A percentile compares a stretch with the other conserved stretches of the same genome.
Evolutionary conservation across 1,284 basidiomycete species (phyloP).

Genomic region (Entoloma clypeatum): DNA sequence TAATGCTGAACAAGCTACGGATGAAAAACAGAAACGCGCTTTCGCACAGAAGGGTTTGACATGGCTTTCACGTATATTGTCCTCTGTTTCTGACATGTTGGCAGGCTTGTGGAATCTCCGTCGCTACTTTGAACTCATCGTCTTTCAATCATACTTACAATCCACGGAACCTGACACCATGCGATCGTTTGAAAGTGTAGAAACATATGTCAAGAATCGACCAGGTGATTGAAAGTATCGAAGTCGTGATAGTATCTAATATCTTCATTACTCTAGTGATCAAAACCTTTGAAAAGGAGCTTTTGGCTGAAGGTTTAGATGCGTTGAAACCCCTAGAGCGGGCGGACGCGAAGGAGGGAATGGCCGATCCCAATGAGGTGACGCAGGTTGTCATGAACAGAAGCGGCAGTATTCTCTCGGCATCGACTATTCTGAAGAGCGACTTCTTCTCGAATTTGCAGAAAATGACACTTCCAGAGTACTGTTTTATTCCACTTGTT

Average conservation of each 20-base stretch:
- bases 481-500: slow-evolving; percentile 1
- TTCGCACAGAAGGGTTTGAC: slow-evolving; percentile 63
- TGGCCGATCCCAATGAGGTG: slow-evolving; percentile 88
- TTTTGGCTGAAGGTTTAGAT: slow-evolving; percentile 74
- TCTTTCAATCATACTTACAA: slow-evolving; percentile 93
- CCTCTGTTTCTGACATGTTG: neutral
- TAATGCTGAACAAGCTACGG: slow-evolving; percentile 73
- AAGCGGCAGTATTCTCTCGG: slow-evolving; percentile 84
- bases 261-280: no score
- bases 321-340: slow-evolving; percentile 85
- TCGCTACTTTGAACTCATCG: slow-evolving; percentile 88
- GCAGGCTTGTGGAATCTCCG: slow-evolving; percentile 76
- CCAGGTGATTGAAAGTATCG: slow-evolving; percentile 53
- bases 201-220: slow-evolving; percentile 75
- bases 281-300: slow-evolving; percentile 92
- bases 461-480: slow-evolving; percentile 94
- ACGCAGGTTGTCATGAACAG: slow-evolving; percentile 82
- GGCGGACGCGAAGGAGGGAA: slow-evolving; percentile 65
- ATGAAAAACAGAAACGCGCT: slow-evolving; percentile 63
- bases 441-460: slow-evolving; percentile 96
- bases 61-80: neutral
- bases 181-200: slow-evolving; percentile 73
- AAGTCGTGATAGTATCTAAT: slow-evolving; percentile 8
- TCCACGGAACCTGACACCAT: slow-evolving; percentile 82
- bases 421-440: slow-evolving; percentile 94